Evolutionary conservation across 768 basidiomycete genomes (phyloP).

Genomic region (Suillus cothurnatus): DNA sequence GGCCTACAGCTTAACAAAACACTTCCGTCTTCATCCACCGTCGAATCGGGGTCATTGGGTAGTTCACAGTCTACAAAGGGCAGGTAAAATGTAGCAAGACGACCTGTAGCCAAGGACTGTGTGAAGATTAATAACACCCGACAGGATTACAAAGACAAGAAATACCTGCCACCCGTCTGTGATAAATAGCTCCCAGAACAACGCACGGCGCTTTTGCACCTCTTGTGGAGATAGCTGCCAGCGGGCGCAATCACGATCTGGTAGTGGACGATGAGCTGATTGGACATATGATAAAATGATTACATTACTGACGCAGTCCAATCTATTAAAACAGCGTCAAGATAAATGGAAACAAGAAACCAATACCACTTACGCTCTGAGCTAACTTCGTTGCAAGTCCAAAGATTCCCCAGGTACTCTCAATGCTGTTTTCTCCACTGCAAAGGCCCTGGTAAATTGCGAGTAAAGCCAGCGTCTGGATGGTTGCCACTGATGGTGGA

Average conservation of each 20-base stretch:
- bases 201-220: slow-evolving; percentile 68
- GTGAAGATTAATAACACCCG: slow-evolving; percentile 4
- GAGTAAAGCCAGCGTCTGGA: slow-evolving; percentile 67
- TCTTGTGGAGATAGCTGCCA: slow-evolving; percentile 64
- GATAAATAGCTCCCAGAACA: slow-evolving; percentile 77
- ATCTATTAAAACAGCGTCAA: slow-evolving; percentile 42
- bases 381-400: slow-evolving; percentile 66
- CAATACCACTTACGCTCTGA: slow-evolving; percentile 57
- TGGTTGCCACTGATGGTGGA: slow-evolving; percentile 69
- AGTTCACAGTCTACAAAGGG: slow-evolving; percentile 76
- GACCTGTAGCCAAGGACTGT: slow-evolving; percentile 56
- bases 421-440: slow-evolving; percentile 69
- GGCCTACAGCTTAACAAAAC: slow-evolving; percentile 60
- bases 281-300: slow-evolving; percentile 5
- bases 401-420: slow-evolving; percentile 67
- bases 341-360: neutral
- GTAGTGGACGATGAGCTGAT: slow-evolving; percentile 17
- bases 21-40: slow-evolving; percentile 58
- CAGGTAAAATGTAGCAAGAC: slow-evolving; percentile 66
- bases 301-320: slow-evolving; percentile 58
- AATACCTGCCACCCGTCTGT: slow-evolving; percentile 75
- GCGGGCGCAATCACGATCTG: slow-evolving; percentile 73
- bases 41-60: slow-evolving; percentile 60
- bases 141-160: slow-evolving; percentile 1
- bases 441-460: slow-evolving; percentile 72